Conservation (phyloP, 257 asterid genomes). For the Lavandula angustifolia region DNA sequence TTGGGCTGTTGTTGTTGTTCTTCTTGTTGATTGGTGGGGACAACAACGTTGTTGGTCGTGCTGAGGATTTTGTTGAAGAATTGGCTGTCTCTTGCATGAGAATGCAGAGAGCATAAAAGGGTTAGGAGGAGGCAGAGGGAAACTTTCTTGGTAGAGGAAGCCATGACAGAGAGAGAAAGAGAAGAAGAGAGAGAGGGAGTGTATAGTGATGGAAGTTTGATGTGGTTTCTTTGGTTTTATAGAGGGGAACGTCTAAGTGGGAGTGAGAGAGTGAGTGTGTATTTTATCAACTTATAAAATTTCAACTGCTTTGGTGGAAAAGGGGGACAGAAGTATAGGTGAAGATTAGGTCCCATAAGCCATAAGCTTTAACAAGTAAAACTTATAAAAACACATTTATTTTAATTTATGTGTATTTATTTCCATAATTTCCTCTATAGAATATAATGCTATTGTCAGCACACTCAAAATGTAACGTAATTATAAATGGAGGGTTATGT, state of each 20-base stretch:
- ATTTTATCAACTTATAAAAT: slow-evolving; percentile 24
- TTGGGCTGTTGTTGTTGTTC: slow-evolving; percentile 49
- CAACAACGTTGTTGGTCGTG: slow-evolving; percentile 32
- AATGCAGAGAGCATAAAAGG: slow-evolving; percentile 41
- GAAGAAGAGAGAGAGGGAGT: neutral
- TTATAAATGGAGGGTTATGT: slow-evolving; percentile 17
- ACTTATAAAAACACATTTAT: slow-evolving; percentile 19
- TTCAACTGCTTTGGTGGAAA: slow-evolving; percentile 52
- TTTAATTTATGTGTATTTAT: neutral
- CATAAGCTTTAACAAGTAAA: slow-evolving; percentile 18
- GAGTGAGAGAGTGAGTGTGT: slow-evolving; percentile 3
- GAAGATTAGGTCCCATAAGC: slow-evolving; percentile 42
- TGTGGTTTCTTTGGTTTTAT: slow-evolving; percentile 45
- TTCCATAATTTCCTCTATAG: neutral
- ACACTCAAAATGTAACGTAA: slow-evolving; percentile 6
- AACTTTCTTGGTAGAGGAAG: slow-evolving; percentile 43
- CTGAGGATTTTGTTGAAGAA: slow-evolving; percentile 71
- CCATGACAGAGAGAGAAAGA: slow-evolving; percentile 43
- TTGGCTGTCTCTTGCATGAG: slow-evolving; percentile 78
- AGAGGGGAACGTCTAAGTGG: slow-evolving; percentile 28
- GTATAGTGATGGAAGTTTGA: slow-evolving; percentile 24
- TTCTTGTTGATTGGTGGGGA: slow-evolving; percentile 26
- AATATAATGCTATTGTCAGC: neutral
- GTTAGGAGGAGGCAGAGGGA: slow-evolving; percentile 50
- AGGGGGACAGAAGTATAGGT: slow-evolving; percentile 38